A percentile compares a stretch with the other conserved stretches of the same genome.
These are phyloP conservation scores for Syncephalastrum monosporum DNA, from an alignment of 371 early-diverging fungal species.

Conservation along the genomic window DNA sequence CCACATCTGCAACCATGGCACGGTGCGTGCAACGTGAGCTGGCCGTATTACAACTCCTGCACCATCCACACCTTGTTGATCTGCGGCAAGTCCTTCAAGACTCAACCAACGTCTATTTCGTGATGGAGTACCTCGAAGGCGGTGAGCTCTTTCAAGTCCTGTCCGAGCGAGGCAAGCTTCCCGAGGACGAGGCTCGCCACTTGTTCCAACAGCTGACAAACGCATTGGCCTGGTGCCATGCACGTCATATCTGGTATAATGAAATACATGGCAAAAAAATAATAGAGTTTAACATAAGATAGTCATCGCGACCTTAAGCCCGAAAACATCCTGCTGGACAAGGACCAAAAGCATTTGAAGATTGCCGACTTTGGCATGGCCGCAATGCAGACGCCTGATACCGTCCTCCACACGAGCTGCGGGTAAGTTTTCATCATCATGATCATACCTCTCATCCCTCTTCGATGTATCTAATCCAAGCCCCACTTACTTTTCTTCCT, in stretches of 20 bases:
- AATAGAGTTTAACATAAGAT: constrained; percentile 1
- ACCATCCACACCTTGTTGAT: constrained; percentile 87
- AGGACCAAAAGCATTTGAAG: constrained; percentile 69
- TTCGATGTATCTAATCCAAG: constrained; percentile 2
- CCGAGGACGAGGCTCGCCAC: constrained; percentile 80
- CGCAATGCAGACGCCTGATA: constrained; percentile 59
- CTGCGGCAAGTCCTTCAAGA: constrained; percentile 85
- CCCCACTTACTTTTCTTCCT: background rate
- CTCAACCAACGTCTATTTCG: constrained; percentile 69
- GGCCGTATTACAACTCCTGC: constrained; percentile 85
- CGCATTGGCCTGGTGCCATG: constrained; percentile 92
- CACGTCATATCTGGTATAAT: constrained; percentile 79
- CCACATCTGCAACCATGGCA: constrained; percentile 52
- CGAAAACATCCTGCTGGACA: constrained; percentile 71
- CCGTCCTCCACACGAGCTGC: constrained; percentile 75
- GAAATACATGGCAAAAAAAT: constrained; percentile 1
- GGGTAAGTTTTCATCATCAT: constrained; percentile 40
- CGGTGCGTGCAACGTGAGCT: constrained; percentile 88
- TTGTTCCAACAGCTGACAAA: constrained; percentile 92
- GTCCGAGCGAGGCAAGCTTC: constrained; percentile 77
- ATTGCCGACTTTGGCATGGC: constrained; percentile 89
- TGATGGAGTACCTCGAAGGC: constrained; percentile 95
- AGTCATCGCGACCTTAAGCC: constrained; percentile 69
- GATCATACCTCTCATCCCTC: background rate
- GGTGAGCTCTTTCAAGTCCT: constrained; percentile 94